A percentile compares a stretch with the other conserved stretches of the same genome.
Conservation (phyloP, 352 stramenopile genomes). For the Sclerospora graminicola region DNA sequence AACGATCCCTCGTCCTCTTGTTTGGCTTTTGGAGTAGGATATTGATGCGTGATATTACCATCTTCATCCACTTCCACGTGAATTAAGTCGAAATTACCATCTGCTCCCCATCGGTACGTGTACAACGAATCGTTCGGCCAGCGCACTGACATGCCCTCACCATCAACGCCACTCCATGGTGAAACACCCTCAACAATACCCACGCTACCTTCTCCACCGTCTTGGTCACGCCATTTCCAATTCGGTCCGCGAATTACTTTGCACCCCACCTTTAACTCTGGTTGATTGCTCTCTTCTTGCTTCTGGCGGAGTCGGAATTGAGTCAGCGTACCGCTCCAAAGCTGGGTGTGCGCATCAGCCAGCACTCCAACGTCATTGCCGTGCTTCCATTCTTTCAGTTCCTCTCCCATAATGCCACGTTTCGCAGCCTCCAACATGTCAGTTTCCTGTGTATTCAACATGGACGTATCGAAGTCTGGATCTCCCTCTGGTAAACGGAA, state of each 20-base stretch:
- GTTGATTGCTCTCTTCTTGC: conserved; percentile 32
- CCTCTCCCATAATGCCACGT: conserved; percentile 58
- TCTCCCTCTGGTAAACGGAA: conserved; percentile 61
- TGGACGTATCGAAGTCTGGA: conserved; percentile 41
- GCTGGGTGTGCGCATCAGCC: conserved; percentile 46
- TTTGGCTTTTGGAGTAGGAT: conserved; percentile 63
- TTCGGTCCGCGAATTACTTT: conserved; percentile 85
- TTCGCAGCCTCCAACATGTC: conserved; percentile 49
- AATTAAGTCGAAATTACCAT: conserved; percentile 80
- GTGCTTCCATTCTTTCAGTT: conserved; percentile 45
- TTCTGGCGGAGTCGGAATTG: conserved; percentile 52
- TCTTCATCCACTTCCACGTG: conserved; percentile 79
- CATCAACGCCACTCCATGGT: conserved; percentile 82
- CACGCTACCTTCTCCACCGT: conserved; percentile 76
- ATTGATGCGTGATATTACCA: conserved; percentile 53
- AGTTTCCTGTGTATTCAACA: conserved; percentile 46
- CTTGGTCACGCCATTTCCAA: conserved; percentile 87
- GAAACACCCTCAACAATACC: conserved; percentile 77
- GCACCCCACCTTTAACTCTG: conserved; percentile 67
- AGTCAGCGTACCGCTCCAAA: conserved; percentile 70
- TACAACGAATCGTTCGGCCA: conserved; percentile 85
- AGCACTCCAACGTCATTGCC: conserved; percentile 70
- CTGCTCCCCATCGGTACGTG: conserved; percentile 82
- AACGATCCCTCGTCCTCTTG: conserved; percentile 67
- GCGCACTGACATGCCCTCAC: conserved; percentile 82